Percentiles rank a stretch among this genome's conserved stretches.
phyloP scores from a whole-genome alignment of 169 alveolate species.

The Plasmodium knowlesi region DNA sequence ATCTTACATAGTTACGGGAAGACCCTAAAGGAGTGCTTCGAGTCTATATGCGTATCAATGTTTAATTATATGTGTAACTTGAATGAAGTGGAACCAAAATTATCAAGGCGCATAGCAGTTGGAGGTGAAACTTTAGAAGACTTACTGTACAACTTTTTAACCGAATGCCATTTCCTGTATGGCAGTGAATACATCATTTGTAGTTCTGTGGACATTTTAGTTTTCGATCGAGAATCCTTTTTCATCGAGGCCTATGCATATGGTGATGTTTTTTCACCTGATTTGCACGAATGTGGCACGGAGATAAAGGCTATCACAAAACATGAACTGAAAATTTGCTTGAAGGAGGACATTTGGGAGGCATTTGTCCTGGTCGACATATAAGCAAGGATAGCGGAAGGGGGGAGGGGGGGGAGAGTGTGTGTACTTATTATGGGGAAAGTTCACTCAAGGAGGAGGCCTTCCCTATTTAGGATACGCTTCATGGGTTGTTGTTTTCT shows the following conservation, averaged over 20 bases:
- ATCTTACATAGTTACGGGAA: conserved; percentile 79
- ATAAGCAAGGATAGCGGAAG: not conserved
- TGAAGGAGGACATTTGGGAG: conserved; percentile 19
- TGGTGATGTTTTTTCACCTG: conserved; percentile 77
- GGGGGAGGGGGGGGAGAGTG: no score
- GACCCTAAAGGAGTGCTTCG: conserved; percentile 73
- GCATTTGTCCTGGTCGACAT: conserved; percentile 58
- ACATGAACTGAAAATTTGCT: conserved; percentile 75
- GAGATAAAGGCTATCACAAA: conserved; percentile 85
- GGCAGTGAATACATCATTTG: conserved; percentile 81
- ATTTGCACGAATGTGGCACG: conserved; percentile 78
- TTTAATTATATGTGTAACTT: conserved; percentile 80
- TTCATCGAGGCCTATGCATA: conserved; percentile 55
- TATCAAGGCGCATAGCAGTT: conserved; percentile 13
- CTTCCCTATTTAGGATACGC: not conserved
- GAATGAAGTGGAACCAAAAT: conserved; percentile 53
- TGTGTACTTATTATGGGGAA: not conserved
- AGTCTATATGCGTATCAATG: conserved; percentile 76
- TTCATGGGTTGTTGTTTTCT: not conserved
- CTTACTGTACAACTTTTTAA: conserved; percentile 75
- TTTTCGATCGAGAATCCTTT: conserved; percentile 16
- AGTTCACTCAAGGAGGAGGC: not conserved
- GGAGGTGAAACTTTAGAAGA: conserved; percentile 46
- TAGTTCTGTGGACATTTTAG: conserved; percentile 50
- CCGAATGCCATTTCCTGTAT: conserved; percentile 79